Base-by-base conservation (phyloP, 1,139 yeast species). In the Yueomyces sp. region DNA sequence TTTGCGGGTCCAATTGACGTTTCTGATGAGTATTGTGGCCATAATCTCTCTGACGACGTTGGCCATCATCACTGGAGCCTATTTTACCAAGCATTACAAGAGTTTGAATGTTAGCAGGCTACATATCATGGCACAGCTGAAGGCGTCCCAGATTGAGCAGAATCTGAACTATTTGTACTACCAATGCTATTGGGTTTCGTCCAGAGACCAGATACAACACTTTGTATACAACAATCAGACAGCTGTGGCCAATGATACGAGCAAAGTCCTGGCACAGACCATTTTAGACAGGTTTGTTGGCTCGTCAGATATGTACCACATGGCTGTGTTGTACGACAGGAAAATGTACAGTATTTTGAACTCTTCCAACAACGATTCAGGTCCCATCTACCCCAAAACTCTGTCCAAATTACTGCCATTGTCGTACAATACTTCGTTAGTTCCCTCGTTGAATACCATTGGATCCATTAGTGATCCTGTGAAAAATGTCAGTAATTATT, bases 111-210 rank as follows among this genome's bases (percentile, higher is more conserved):
- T 81, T 2, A 91, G 83, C 48, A 70, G 89, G 45, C 65, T 87
- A 36, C 76, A 75, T 55, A 85, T 84, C 40, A 82, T 86, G n/a
- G 82, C 95, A 5, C 83, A 82, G 57, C 66, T 87, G 44, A 86
- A 85, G 60, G 76, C 91, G 1, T 74, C 91, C 0, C 96, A 87
- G 59, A 70, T 86, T n/a, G 72, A 72, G 43, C 96, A 85, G 62
- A 73, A 76, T 35, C 65, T 84, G 47, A 73, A 73, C 48, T 73
- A 69, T 46, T 64, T 78, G 27, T 81, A 76, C 55, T 83, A 79
- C 57, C 95, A 85, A 59, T 74, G 80, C 1, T 73, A 73, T 46
- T 79, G 84, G 69, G 64, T 86, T 12, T 66, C 87, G 2, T 69
- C 77, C 2, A 70, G 80, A 49, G 83, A 78, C 48, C 60, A 77